Base-by-base conservation (phyloP, 1,284 basidiomycete genomes). In the Polyporus tsugae region DNA sequence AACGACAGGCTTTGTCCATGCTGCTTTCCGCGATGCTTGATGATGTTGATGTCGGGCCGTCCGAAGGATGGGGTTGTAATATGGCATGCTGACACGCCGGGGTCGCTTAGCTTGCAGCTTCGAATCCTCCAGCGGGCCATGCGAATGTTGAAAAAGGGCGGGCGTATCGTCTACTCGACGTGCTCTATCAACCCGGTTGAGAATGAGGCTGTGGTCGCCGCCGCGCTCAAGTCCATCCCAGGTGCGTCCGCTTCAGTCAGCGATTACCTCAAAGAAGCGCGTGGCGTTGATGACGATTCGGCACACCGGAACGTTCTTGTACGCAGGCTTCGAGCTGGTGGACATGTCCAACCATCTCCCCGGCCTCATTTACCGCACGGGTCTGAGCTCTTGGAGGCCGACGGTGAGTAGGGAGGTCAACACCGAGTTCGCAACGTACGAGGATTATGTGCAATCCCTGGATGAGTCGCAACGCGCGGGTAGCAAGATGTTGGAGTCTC, bases 111-210 rank as follows among this genome's bases (percentile, higher is more conserved):
- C 9, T 83, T 99, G 38, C 98, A 99, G 80, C 84, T 97, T 44
- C 93, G 97, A 29, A 99, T 99, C 73, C 86, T 99, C 22, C 86
- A 93, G 72, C 92, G 97, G 19, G 97, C 93, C 5, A 97, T 99
- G 91, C 90, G 91, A 69, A 87, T 98, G 82, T 88, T 99, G 57
- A 91, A 93, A 73, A 88, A 89, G 4, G 91, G 92, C 42, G 97
- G 97, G 13, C 90, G 95, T 44, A 92, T 99, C 68, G 97, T 99
- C 35, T 99, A 99, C 81, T 99, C 97, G 4, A 99, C 97, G 0
- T 99, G 98, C 79, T 99, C 97, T 1, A 85, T 99, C 75, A 99
- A 99, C 80, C 98, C 97, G 1, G 87, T 97, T 38, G 98, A 99
- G 82, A 99, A 99, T 79, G 98, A 99, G 81, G 95, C 98, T 9